phyloP scores from a whole-genome alignment of 768 basidiomycete species.

The Russula sp. region DNA sequence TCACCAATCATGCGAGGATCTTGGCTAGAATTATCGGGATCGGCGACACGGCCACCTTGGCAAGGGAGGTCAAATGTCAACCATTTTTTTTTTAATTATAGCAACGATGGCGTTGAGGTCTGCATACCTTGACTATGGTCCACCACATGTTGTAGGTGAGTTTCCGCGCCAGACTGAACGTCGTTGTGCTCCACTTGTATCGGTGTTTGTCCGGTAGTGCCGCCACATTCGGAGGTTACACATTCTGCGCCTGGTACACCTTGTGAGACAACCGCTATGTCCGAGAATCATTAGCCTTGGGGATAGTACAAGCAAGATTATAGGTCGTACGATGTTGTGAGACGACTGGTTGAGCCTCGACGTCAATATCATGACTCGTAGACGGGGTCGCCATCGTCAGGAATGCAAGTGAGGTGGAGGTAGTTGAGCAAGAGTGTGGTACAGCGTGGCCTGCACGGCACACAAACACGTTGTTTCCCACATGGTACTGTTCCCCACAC shows the following conservation, averaged over 20 bases:
- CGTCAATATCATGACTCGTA: background rate
- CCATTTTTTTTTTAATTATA: background rate
- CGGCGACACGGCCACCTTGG: background rate
- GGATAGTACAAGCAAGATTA: no score
- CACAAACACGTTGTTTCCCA: no score
- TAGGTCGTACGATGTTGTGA: background rate
- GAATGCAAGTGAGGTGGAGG: background rate
- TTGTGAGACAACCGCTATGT: no score
- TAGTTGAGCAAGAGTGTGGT: no score
- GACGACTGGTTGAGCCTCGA: background rate
- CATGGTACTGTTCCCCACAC: no score
- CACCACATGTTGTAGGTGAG: background rate
- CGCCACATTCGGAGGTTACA: background rate
- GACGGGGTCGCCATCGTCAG: no score
- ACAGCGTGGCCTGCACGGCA: no score
- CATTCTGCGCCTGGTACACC: background rate
- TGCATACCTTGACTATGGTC: background rate
- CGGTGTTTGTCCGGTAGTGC: background rate
- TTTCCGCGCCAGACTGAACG: background rate
- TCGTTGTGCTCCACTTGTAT: background rate
- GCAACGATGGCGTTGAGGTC: background rate
- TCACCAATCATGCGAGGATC: slow-evolving; percentile 6
- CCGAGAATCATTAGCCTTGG: no score
- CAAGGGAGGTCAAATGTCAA: background rate
- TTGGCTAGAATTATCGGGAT: background rate